phyloP scores from a whole-genome alignment of 2,329 filamentous ascomycete genomes.

The Pseudogymnoascus sp. region DNA sequence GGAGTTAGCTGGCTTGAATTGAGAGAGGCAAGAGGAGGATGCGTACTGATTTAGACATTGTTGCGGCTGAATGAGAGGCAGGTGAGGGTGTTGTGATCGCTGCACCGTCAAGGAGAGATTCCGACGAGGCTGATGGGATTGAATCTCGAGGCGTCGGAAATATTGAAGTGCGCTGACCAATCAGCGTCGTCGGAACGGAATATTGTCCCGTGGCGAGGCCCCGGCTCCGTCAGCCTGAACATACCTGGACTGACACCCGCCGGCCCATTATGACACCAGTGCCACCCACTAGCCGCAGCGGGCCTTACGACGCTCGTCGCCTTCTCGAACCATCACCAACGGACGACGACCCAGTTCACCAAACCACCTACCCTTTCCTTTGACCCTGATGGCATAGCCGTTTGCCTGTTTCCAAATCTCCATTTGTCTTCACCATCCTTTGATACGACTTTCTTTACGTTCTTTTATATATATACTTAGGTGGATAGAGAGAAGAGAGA shows the following conservation, averaged over 20 bases:
- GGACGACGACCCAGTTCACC: neutral
- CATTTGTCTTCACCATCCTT: neutral
- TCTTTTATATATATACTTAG: neutral
- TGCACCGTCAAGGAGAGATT: neutral
- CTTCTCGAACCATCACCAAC: neutral
- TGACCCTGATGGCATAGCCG: constrained; percentile 12
- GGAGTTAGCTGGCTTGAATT: neutral
- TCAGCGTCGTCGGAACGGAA: neutral
- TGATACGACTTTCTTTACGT: neutral
- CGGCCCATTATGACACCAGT: neutral
- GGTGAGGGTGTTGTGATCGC: neutral
- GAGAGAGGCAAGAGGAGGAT: no score
- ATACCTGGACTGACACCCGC: neutral
- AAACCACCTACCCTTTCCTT: constrained; percentile 18
- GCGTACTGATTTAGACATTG: constrained; percentile 28
- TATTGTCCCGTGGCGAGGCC: neutral
- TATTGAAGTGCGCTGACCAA: neutral
- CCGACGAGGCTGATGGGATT: neutral
- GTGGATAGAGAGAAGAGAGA: neutral
- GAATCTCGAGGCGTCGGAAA: neutral
- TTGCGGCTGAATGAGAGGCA: neutral
- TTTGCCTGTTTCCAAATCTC: neutral
- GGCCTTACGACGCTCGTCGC: constrained; percentile 1
- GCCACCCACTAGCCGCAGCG: neutral
- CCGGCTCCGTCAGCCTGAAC: neutral